Percentiles rank a stretch among this genome's conserved stretches.
phyloP scores from a whole-genome alignment of 345 rosid genomes.

The Isatis tinctoria region DNA sequence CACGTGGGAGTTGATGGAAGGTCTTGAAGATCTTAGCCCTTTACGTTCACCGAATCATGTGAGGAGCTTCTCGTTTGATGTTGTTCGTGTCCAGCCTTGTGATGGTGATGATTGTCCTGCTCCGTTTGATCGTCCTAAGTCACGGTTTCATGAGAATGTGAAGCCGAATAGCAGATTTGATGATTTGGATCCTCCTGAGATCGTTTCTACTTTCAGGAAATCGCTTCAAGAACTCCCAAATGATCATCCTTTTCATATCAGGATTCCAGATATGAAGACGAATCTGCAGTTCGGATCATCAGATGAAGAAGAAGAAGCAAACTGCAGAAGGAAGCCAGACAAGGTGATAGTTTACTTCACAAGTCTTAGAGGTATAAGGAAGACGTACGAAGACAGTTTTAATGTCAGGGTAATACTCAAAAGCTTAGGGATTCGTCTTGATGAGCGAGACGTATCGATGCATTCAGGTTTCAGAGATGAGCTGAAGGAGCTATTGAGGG shows the following conservation, averaged over 20 bases:
- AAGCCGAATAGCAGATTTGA: constrained; percentile 5
- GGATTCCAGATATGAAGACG: constrained; percentile 19
- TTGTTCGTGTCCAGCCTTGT: constrained; percentile 28
- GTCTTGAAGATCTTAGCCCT: constrained; percentile 61
- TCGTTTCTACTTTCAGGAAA: constrained; percentile 52
- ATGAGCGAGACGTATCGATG: constrained; percentile 88
- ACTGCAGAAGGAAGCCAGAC: constrained; percentile 2
- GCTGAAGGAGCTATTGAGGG: constrained; percentile 49
- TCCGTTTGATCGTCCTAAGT: constrained; percentile 33
- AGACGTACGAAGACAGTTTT: constrained; percentile 76
- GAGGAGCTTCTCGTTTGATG: constrained; percentile 77
- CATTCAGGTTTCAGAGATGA: constrained; percentile 80
- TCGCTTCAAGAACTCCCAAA: constrained; percentile 53
- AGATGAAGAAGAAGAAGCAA: neutral
- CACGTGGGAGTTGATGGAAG: constrained; percentile 90
- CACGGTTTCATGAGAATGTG: constrained; percentile 33
- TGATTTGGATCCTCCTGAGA: constrained; percentile 59
- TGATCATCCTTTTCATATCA: constrained; percentile 48
- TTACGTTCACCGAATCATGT: constrained; percentile 39
- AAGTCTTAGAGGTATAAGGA: constrained; percentile 74
- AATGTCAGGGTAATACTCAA: constrained; percentile 54
- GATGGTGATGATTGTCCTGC: neutral
- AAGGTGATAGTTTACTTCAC: constrained; percentile 67
- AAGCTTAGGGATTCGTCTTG: constrained; percentile 52
- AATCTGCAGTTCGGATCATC: constrained; percentile 3